phyloP scores from a whole-genome alignment of 768 basidiomycete species.

The Pholiota microspora region DNA sequence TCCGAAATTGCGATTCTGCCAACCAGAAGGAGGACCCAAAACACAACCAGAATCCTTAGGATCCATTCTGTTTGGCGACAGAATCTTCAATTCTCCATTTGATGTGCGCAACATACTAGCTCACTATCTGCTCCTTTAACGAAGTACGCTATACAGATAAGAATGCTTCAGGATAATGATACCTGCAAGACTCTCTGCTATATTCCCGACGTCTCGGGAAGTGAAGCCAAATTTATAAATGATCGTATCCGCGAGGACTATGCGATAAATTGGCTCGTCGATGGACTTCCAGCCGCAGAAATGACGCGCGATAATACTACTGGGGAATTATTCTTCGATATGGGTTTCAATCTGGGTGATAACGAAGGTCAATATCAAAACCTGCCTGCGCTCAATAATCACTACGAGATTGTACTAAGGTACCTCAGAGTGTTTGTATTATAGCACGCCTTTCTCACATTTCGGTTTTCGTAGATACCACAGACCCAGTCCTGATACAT shows the following conservation, averaged over 20 bases:
- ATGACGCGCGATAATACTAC: conserved; percentile 82
- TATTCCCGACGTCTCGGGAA: conserved; percentile 48
- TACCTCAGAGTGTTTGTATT: conserved; percentile 24
- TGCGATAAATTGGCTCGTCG: conserved; percentile 91
- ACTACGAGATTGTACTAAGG: conserved; percentile 86
- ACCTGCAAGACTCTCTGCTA: conserved; percentile 80
- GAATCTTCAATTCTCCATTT: conserved; percentile 90
- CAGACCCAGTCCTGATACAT: conserved; percentile 59
- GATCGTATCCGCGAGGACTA: conserved; percentile 91
- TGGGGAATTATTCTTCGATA: conserved; percentile 87
- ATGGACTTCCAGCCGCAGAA: conserved; percentile 92
- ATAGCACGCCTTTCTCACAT: neutral
- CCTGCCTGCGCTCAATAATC: conserved; percentile 81
- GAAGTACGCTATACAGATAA: conserved; percentile 48
- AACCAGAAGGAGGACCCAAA: conserved; percentile 69
- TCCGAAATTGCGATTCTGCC: conserved; percentile 81
- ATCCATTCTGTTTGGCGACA: conserved; percentile 94
- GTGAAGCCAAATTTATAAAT: conserved; percentile 88
- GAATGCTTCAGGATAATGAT: conserved; percentile 74
- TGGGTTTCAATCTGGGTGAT: conserved; percentile 92
- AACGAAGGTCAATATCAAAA: conserved; percentile 56
- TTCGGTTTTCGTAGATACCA: conserved; percentile 64
- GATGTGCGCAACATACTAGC: conserved; percentile 48
- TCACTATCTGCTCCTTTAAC: neutral
- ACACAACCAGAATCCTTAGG: conserved; percentile 85